Evolutionary conservation across 140 eudicot species (phyloP), one percentile per base, ranked within the genome.

Genomic region (Ambrosia hybrid): DNA sequence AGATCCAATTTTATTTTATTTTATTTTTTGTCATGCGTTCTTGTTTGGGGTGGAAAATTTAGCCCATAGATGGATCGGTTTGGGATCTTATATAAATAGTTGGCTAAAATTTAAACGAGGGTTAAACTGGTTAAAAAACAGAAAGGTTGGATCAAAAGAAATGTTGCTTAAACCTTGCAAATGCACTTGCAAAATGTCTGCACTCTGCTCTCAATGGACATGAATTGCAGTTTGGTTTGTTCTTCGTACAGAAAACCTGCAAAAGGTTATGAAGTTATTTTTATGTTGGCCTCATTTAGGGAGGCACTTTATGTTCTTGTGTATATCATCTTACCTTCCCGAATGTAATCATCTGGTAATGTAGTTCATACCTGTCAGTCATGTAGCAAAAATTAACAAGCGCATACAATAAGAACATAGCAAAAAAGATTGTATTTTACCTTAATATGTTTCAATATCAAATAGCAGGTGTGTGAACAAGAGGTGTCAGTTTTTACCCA

Each of bases 201-300:
- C 99, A 95, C 78, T 95, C 99, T 85, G 86, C 99, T 81, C 92
- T 85, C 91, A 95, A 74, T 15, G 99, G 99, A 80, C 99, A 94
- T 9, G 99, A 84, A 80, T 94, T 90, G 90, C 99, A 94, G 73
- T 94, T 94, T 72, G 99, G 99, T 72, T 81, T 81, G 67, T 73
- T 81, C 51, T 76, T 81, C 4, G 78, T 76, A 45, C 85, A 76
- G 37, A 81, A 72, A 76, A 81, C 85, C 78, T 76, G 78, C 78
- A 76, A 3, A 76, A 17, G 13, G n/a, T 75, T 46, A 70, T 56
- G 9, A 75, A 52, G 51, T 57, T 49, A 41, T 57, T 21, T 21
- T 21, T 49, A 41, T 65, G 78, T 48, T 39, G 73, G 48, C 70
- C 57, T 48, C 60, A 39, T 9, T 68, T 15, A 52, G n/a, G 10